Base-by-base conservation (phyloP, 202 grass and related monocot genomes). In the Digitaria exilis region DNA sequence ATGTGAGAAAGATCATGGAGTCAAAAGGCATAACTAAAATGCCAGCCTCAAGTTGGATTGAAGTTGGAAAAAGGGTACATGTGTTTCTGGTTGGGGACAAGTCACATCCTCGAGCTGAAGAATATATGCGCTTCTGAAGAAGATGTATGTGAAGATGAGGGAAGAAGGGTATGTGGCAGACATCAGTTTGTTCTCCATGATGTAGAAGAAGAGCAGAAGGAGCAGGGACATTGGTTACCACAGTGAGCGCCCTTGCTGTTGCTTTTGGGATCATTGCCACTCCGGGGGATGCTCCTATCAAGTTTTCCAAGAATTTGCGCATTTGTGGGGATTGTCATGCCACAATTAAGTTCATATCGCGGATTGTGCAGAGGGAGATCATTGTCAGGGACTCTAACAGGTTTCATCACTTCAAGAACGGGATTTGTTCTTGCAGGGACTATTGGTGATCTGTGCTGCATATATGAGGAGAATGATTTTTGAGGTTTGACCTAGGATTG, bases 351-450 rank as follows among this genome's bases (percentile, higher is more conserved):
- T n/a, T n/a, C n/a, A n/a, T n/a, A n/a, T n/a, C n/a, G n/a, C n/a
- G n/a, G n/a, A n/a, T 94, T 86, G 75, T 83, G 66, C 70, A 73
- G 43, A 87, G 90, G 41, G 88, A 93, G 79, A 91, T 94, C 73
- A 66, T 89, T 32, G 70, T 97, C 29, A 92, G 92, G 76, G 95
- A 97, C 65, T 97, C 90, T 0, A 83, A 92, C 82, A 88, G 84
- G 35, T 97, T 97, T 29, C 94, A 94, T 92, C 92, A 94, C 77
- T 92, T 97, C 76, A 91, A 88, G 63, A 64, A 89, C 7, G 88
- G 95, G 31, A 84, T 52, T 54, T 97, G 94, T 88, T 94, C 92
- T 58, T 97, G 92, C 75, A 75, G 74, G 65, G 90, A 91, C 32
- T 94, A 87, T 76, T 97, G 86, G 88, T 97, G 68, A 92, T 30